These are phyloP conservation scores for Phialemoniopsis sp. DNA, from an alignment of 2,329 filamentous ascomycete species.

Conservation along the genomic window DNA sequence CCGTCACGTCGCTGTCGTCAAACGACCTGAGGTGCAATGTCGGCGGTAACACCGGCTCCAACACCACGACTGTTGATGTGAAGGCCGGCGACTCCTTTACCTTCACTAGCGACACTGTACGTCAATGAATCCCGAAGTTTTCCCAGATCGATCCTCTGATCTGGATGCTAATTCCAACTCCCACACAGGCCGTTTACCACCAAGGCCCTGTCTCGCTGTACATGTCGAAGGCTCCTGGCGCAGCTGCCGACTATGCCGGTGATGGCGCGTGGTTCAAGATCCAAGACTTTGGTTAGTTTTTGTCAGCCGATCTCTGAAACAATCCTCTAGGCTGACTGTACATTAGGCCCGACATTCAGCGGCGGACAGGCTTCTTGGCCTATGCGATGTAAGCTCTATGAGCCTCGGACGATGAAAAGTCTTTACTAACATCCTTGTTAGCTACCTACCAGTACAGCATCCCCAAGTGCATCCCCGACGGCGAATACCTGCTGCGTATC, in stretches of 20 bases:
- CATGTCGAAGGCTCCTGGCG: slow-evolving; percentile 33
- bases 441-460: slow-evolving; percentile 35
- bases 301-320: neutral
- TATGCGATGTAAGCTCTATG: slow-evolving; percentile 19
- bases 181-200: slow-evolving; percentile 34
- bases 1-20: slow-evolving; percentile 34
- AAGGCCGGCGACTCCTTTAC: slow-evolving; percentile 32
- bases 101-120: slow-evolving; percentile 25
- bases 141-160: too few relatives aligned
- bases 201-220: slow-evolving; percentile 36
- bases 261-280: slow-evolving; percentile 38
- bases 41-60: slow-evolving; percentile 24
- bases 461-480: slow-evolving; percentile 46
- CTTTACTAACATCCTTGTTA: slow-evolving; percentile 2
- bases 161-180: too few relatives aligned
- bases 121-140: too few relatives aligned
- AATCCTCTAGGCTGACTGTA: neutral
- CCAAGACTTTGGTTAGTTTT: slow-evolving; percentile 21
- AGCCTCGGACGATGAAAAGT: too few relatives aligned
- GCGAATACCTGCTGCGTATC: slow-evolving; percentile 57
- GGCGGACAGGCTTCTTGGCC: slow-evolving; percentile 26
- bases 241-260: slow-evolving; percentile 28
- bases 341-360: slow-evolving; percentile 22
- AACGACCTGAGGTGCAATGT: slow-evolving; percentile 37
- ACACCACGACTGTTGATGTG: slow-evolving; percentile 25